Evolutionary conservation across 495 filamentous ascomycete species (phyloP).

Genomic region (Letharia columbiana): DNA sequence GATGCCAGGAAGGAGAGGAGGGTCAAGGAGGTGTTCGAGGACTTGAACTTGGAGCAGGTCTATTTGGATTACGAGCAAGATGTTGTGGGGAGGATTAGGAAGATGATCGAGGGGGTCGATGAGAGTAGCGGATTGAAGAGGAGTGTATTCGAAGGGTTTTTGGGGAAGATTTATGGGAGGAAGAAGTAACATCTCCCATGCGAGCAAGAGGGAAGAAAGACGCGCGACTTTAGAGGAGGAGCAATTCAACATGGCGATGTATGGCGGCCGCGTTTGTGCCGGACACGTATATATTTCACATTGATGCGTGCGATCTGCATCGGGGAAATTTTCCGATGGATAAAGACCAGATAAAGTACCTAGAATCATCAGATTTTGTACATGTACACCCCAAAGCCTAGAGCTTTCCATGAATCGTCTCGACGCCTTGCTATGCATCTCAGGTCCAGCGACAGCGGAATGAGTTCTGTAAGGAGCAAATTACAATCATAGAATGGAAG

Average conservation of each 20-base stretch:
- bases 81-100: constrained; percentile 61
- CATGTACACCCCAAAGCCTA: not conserved
- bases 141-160: constrained; percentile 80
- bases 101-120: constrained; percentile 69
- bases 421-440: constrained; percentile 13
- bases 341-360: not conserved
- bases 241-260: not conserved
- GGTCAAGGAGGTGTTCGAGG: constrained; percentile 80
- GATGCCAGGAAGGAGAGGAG: constrained; percentile 66
- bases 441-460: not conserved
- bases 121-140: constrained; percentile 81
- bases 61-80: constrained; percentile 88
- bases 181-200: constrained; percentile 45
- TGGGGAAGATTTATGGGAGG: constrained; percentile 94
- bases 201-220: not conserved
- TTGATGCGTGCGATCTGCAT: not conserved
- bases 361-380: not conserved
- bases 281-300: not conserved
- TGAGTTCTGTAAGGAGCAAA: constrained; percentile 4
- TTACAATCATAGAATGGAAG: not conserved
- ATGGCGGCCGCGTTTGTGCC: not conserved
- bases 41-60: constrained; percentile 68
- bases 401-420: not conserved
- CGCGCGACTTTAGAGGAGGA: not conserved
- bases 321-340: not conserved